A percentile compares a stretch with the other conserved stretches of the same genome.
Evolutionary conservation across 2,329 filamentous ascomycete species (phyloP).

Genomic region (Fusarium sp.): DNA sequence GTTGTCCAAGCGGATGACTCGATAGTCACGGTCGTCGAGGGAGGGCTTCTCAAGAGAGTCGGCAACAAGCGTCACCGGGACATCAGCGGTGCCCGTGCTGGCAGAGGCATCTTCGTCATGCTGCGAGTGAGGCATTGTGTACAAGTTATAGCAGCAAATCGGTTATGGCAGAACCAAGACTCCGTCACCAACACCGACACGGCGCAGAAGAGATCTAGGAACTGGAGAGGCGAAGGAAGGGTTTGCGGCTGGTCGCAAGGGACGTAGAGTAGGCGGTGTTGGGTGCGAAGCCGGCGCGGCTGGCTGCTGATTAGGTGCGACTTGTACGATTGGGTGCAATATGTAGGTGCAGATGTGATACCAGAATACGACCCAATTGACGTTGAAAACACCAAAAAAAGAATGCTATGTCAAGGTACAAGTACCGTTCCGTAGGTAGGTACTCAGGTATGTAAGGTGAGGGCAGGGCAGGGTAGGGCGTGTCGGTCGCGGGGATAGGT

Average conservation of each 20-base stretch:
- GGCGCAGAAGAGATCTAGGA: slow-evolving; percentile 8
- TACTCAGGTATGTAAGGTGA: slow-evolving; percentile 14
- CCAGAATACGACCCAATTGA: slow-evolving; percentile 25
- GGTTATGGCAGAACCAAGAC: slow-evolving; percentile 23
- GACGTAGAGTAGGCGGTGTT: slow-evolving; percentile 29
- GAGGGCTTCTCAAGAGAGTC: slow-evolving; percentile 84
- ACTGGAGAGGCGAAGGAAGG: slow-evolving; percentile 17
- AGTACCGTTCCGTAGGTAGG: slow-evolving; percentile 20
- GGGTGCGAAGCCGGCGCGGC: slow-evolving; percentile 11
- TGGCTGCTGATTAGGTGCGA: slow-evolving; percentile 1
- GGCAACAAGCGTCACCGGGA: slow-evolving; percentile 61
- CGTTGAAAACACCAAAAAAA: background rate
- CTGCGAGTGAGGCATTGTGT: slow-evolving; percentile 49
- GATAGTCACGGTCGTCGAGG: slow-evolving; percentile 86
- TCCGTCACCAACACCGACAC: slow-evolving; percentile 32
- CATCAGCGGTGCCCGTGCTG: slow-evolving; percentile 42
- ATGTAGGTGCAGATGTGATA: slow-evolving; percentile 10
- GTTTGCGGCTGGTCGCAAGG: slow-evolving; percentile 31
- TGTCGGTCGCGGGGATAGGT: slow-evolving; percentile 11
- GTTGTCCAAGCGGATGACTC: slow-evolving; percentile 86
- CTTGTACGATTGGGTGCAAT: slow-evolving; percentile 18
- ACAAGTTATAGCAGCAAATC: slow-evolving; percentile 19
- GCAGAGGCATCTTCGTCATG: slow-evolving; percentile 39
- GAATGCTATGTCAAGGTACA: slow-evolving; percentile 16
- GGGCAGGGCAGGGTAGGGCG: slow-evolving; percentile 17